These are phyloP conservation scores for Artemisia tridentata DNA, from an alignment of 129 eudicot species.

Conservation along the genomic window DNA sequence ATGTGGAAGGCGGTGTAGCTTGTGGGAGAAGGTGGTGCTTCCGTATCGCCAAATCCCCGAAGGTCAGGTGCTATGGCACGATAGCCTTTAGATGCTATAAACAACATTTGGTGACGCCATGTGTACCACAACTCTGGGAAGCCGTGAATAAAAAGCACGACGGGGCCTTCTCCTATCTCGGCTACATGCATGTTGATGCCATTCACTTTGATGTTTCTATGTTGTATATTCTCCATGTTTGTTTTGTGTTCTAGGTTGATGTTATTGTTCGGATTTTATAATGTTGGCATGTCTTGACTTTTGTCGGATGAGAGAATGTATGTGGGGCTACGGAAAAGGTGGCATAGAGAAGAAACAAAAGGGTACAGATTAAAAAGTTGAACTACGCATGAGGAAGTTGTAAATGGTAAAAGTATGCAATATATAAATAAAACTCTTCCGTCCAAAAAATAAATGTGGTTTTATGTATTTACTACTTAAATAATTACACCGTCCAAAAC, in stretches of 20 bases:
- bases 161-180: constrained; percentile 55
- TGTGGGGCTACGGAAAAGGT: background rate
- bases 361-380: too few species aligned
- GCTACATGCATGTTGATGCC: constrained; percentile 78
- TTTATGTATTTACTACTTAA: background rate
- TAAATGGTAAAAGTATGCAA: background rate
- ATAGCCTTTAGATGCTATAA: constrained; percentile 61
- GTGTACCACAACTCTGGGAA: constrained; percentile 86
- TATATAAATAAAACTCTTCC: background rate
- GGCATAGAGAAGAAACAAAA: too few species aligned
- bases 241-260: background rate
- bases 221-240: constrained; percentile 59
- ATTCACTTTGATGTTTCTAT: constrained; percentile 45
- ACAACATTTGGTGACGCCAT: constrained; percentile 85
- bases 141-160: constrained; percentile 71
- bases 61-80: constrained; percentile 75
- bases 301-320: background rate
- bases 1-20: constrained; percentile 69
- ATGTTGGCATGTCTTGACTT: background rate
- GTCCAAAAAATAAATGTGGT: background rate
- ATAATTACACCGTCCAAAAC: constrained; percentile 1
- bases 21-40: constrained; percentile 50
- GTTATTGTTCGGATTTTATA: background rate
- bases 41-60: constrained; percentile 80
- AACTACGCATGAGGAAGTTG: too few species aligned